These are phyloP conservation scores for Narthecium ossifragum DNA, from an alignment of 106 monocot species.

Conservation along the genomic window DNA sequence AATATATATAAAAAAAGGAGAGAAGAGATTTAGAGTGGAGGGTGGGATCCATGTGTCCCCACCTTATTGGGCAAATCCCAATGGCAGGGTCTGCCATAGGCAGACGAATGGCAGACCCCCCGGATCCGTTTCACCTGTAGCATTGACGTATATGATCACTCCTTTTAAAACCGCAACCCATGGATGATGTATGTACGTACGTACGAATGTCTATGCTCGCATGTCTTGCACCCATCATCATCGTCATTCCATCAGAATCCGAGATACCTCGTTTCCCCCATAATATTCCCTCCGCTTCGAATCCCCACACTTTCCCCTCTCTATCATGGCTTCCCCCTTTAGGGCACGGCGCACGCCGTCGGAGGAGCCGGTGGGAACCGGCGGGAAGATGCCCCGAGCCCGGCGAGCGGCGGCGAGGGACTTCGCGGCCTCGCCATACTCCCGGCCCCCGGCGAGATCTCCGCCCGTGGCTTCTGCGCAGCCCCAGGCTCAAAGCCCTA, in stretches of 20 bases:
- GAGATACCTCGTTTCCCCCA: not conserved
- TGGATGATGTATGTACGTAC: not conserved
- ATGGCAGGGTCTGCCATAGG: too few species aligned
- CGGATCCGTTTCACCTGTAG: too few species aligned
- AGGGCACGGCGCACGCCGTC: constrained; percentile 1
- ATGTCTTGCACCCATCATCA: too few species aligned
- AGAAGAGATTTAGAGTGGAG: too few species aligned
- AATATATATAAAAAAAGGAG: too few species aligned
- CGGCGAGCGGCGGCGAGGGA: not conserved
- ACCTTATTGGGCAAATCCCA: too few species aligned
- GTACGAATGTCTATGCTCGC: not conserved
- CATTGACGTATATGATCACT: too few species aligned
- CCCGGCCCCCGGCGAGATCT: constrained; percentile 9
- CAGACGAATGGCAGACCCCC: too few species aligned
- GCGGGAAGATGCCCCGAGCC: constrained; percentile 9
- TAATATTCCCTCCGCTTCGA: not conserved
- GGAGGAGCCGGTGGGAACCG: constrained; percentile 8
- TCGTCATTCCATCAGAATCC: too few species aligned
- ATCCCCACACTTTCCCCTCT: not conserved
- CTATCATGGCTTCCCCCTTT: not conserved
- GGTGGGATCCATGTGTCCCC: too few species aligned
- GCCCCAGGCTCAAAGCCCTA: constrained; percentile 4
- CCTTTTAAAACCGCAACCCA: not conserved
- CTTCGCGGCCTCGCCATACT: constrained; percentile 2
- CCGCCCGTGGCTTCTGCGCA: too few species aligned